phyloP scores from a whole-genome alignment of 192 early-diverging fungal species.

The Lobosporangium transversale region DNA sequence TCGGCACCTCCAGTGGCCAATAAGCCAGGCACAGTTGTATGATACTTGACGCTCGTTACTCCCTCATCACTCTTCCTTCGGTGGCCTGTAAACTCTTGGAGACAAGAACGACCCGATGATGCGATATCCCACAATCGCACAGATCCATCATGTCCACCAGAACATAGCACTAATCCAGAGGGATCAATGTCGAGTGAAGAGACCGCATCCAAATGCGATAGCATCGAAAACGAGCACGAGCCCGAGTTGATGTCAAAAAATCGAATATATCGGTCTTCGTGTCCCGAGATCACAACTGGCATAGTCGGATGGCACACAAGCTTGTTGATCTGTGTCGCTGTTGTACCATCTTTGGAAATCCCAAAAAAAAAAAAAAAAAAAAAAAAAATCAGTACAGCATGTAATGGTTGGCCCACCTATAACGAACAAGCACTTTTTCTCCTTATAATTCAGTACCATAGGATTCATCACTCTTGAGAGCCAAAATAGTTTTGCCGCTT shows the following conservation, averaged over 20 bases:
- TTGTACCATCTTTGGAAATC: slow-evolving; percentile 56
- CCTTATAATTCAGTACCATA: slow-evolving; percentile 57
- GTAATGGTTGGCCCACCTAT: too few relatives aligned
- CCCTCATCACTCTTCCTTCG: slow-evolving; percentile 81
- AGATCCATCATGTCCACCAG: slow-evolving; percentile 75
- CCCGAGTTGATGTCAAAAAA: slow-evolving; percentile 80
- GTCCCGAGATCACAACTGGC: slow-evolving; percentile 76
- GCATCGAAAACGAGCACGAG: slow-evolving; percentile 68
- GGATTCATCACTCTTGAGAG: slow-evolving; percentile 65
- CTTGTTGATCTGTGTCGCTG: slow-evolving; percentile 78
- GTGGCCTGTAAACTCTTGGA: slow-evolving; percentile 82
- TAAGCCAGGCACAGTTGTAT: slow-evolving; percentile 60
- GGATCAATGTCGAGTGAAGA: slow-evolving; percentile 73
- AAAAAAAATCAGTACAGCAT: background rate
- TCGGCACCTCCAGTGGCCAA: slow-evolving; percentile 69
- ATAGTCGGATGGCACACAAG: slow-evolving; percentile 78
- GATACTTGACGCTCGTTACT: slow-evolving; percentile 70
- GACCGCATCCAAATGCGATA: slow-evolving; percentile 75
- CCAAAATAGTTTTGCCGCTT: slow-evolving; percentile 70
- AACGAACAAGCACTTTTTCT: too few relatives aligned
- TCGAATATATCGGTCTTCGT: slow-evolving; percentile 80
- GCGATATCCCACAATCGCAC: slow-evolving; percentile 82
- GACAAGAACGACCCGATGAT: slow-evolving; percentile 60
- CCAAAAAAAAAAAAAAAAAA: background rate
- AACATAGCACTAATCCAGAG: slow-evolving; percentile 64